Evolutionary conservation across 148 eudicot species (phyloP).

Genomic region (Vaccinium vitisidaea): DNA sequence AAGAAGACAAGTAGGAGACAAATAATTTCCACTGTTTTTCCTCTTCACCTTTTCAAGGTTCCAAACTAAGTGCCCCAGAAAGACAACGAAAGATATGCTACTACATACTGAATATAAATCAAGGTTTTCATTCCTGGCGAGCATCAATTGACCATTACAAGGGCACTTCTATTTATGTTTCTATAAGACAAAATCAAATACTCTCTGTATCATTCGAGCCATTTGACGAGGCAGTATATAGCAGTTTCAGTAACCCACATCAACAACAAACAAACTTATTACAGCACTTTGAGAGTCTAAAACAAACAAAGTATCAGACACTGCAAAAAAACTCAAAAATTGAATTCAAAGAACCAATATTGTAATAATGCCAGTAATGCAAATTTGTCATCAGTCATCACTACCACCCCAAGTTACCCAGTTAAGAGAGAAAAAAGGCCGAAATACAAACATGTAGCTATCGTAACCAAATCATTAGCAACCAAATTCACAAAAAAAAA

Average conservation of each 20-base stretch:
- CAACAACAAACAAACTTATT: neutral
- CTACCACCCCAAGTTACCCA: neutral
- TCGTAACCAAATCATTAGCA: neutral
- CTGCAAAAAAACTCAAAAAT: neutral
- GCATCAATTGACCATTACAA: neutral
- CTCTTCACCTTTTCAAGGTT: neutral
- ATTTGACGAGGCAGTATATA: neutral
- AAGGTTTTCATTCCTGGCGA: neutral
- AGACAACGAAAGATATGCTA: neutral
- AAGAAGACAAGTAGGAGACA: too few species aligned
- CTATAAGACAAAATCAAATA: neutral
- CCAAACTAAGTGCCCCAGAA: neutral
- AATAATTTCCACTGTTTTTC: too few species aligned
- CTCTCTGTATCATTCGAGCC: neutral
- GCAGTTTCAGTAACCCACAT: neutral
- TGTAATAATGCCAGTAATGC: neutral
- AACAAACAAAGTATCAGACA: neutral
- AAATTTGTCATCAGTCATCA: neutral
- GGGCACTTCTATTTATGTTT: neutral
- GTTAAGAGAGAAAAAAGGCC: conserved; percentile 2
- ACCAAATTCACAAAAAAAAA: neutral
- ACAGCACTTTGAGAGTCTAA: neutral
- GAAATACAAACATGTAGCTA: neutral
- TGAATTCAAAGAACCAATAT: neutral
- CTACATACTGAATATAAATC: neutral